phyloP scores from a whole-genome alignment of 306 rosid species.

The Dicorynia guianensis region DNA sequence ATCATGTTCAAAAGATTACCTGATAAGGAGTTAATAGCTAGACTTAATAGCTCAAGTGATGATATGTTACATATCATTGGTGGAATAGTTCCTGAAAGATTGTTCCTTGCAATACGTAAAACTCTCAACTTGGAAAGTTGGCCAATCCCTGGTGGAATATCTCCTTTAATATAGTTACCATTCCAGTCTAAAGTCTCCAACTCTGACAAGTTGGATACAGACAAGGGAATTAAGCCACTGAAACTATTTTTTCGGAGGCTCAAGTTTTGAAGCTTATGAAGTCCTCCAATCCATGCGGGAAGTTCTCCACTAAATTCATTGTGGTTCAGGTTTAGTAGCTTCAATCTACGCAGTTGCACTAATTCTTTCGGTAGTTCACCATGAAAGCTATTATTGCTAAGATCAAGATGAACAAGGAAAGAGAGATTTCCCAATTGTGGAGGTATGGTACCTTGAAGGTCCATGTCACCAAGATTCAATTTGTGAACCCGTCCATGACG shows the following conservation, averaged over 20 bases:
- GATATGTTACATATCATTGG: not conserved
- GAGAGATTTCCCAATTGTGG: no score
- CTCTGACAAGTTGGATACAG: constrained; percentile 24
- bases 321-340: not conserved
- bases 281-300: not conserved
- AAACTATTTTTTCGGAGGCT: not conserved
- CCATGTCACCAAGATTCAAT: no score
- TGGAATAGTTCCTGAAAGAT: constrained; percentile 19
- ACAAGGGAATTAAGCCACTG: not conserved
- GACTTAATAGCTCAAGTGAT: constrained; percentile 3
- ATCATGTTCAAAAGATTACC: no score
- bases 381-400: not conserved
- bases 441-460: no score
- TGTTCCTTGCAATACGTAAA: not conserved
- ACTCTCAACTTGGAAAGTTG: not conserved
- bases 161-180: constrained; percentile 5
- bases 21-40: not conserved
- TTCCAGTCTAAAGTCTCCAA: not conserved
- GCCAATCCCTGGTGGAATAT: constrained; percentile 13
- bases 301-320: not conserved
- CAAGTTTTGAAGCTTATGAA: not conserved
- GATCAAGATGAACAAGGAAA: no score
- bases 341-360: not conserved
- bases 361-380: not conserved
- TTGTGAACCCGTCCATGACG: no score